phyloP scores from a whole-genome alignment of 2,329 filamentous ascomycete species.

The Xylaria sp. region DNA sequence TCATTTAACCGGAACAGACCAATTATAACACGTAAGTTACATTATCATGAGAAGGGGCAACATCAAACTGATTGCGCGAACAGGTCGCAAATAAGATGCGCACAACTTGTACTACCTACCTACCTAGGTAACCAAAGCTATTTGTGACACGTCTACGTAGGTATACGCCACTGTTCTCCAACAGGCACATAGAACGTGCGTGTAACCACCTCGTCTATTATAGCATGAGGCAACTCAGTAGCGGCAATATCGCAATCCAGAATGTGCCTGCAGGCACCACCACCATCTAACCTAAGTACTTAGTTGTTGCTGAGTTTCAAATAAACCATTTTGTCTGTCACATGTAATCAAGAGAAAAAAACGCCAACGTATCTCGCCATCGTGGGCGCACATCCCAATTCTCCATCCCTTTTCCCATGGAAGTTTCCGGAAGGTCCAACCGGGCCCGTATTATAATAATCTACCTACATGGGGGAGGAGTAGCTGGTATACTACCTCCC shows the following conservation, averaged over 20 bases:
- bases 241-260: background rate
- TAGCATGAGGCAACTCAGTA: background rate
- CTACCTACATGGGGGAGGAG: background rate
- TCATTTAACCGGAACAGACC: too few relatives aligned
- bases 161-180: too few relatives aligned
- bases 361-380: background rate
- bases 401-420: background rate
- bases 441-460: conserved; percentile 4
- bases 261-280: background rate
- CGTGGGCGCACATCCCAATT: background rate
- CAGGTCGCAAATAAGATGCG: background rate
- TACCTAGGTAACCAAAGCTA: too few relatives aligned
- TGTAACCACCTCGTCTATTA: too few relatives aligned
- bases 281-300: background rate
- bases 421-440: conserved; percentile 26
- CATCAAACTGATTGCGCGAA: background rate
- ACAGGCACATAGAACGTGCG: too few relatives aligned
- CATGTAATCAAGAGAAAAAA: background rate
- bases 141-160: background rate
- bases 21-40: too few relatives aligned
- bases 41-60: too few relatives aligned
- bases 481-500: conserved; percentile 3
- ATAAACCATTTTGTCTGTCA: background rate
- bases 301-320: too few relatives aligned
- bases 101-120: background rate